phyloP scores from a whole-genome alignment of 2,329 filamentous ascomycete genomes.

The Elsinoe australis region DNA sequence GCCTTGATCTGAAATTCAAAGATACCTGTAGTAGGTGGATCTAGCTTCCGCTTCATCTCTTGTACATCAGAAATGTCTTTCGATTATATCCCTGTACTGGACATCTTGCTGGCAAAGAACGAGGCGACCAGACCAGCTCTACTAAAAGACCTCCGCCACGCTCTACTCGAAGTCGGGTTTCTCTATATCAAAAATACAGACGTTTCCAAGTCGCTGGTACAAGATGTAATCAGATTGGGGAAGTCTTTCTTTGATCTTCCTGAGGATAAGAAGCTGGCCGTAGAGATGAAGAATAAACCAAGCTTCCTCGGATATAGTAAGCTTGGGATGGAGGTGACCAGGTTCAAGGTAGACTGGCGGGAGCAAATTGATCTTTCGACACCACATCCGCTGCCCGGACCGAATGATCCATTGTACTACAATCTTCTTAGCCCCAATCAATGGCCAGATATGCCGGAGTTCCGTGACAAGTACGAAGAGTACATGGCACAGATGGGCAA shows the following conservation, averaged over 20 bases:
- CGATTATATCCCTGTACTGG: slow-evolving; percentile 67
- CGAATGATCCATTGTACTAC: slow-evolving; percentile 59
- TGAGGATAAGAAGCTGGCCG: slow-evolving; percentile 61
- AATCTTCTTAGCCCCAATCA: slow-evolving; percentile 71
- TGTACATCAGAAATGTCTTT: slow-evolving; percentile 52
- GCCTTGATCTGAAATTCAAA: too few species aligned
- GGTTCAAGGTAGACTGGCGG: slow-evolving; percentile 66
- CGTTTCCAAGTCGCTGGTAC: slow-evolving; percentile 57
- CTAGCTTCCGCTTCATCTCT: too few species aligned
- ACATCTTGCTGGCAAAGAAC: slow-evolving; percentile 59
- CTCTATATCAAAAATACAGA: slow-evolving; percentile 76
- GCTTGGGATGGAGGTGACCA: slow-evolving; percentile 57
- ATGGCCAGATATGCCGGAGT: slow-evolving; percentile 69
- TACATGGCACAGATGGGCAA: slow-evolving; percentile 70
- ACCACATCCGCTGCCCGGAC: slow-evolving; percentile 58
- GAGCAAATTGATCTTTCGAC: slow-evolving; percentile 85
- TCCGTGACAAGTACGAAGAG: slow-evolving; percentile 60
- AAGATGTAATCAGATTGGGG: slow-evolving; percentile 59
- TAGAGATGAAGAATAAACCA: slow-evolving; percentile 45
- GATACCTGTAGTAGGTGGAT: too few species aligned
- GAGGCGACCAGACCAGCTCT: slow-evolving; percentile 64
- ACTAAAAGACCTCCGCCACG: slow-evolving; percentile 61
- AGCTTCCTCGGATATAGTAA: slow-evolving; percentile 43
- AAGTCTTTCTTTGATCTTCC: slow-evolving; percentile 71
- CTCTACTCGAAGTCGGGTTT: slow-evolving; percentile 80